Percentiles rank a stretch among this genome's conserved stretches.
These are phyloP conservation scores for Candida mattraensis DNA, from an alignment of 805 yeast species.

Conservation along the genomic window DNA sequence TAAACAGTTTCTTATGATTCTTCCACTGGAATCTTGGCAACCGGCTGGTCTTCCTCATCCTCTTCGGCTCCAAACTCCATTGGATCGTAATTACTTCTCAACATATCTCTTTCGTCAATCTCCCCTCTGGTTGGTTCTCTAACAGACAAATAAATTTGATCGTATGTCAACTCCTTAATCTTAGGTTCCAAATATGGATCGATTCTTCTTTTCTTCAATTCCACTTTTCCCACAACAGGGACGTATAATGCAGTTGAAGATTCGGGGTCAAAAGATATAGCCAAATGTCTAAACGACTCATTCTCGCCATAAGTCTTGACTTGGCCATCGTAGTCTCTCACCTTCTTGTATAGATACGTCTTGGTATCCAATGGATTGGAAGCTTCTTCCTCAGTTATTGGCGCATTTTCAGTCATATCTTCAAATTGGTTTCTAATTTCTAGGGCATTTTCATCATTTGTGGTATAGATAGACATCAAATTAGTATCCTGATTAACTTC, in stretches of 20 bases:
- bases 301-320: constrained; percentile 42
- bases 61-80: constrained; percentile 72
- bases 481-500: constrained; percentile 62
- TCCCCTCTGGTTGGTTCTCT: constrained; percentile 77
- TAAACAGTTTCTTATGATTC: too few relatives aligned
- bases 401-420: constrained; percentile 48
- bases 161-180: constrained; percentile 57
- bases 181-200: constrained; percentile 56
- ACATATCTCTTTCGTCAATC: constrained; percentile 61
- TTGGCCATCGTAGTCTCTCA: constrained; percentile 79
- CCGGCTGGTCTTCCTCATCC: constrained; percentile 40
- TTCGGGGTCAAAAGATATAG: constrained; percentile 59
- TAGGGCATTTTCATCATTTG: constrained; percentile 43
- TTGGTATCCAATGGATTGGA: constrained; percentile 36
- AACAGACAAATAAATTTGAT: constrained; percentile 58
- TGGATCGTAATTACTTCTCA: constrained; percentile 73
- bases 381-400: constrained; percentile 47
- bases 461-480: constrained; percentile 71
- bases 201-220: constrained; percentile 82
- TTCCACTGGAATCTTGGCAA: constrained; percentile 24
- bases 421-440: constrained; percentile 43
- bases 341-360: constrained; percentile 57
- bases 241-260: constrained; percentile 65
- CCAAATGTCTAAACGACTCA: constrained; percentile 59
- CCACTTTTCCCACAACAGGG: constrained; percentile 75